A percentile compares a stretch with the other conserved stretches of the same genome.
These are phyloP conservation scores for Trichoderma sp. DNA, from an alignment of 2,329 filamentous ascomycete genomes.

Conservation along the genomic window DNA sequence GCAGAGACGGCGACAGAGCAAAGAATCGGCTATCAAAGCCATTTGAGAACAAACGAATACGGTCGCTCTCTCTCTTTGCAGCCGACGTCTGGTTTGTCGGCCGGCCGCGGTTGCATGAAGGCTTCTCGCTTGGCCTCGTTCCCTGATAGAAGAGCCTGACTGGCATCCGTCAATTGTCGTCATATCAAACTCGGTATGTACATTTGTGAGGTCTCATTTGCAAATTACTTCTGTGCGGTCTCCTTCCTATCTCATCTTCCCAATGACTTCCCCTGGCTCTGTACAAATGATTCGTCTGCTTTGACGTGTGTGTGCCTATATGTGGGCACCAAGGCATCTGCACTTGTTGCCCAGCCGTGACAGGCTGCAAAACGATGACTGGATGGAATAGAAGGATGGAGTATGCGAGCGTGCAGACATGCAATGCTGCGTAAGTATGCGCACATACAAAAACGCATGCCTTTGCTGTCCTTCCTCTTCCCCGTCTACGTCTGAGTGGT, in stretches of 20 bases:
- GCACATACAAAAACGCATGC: slow-evolving; percentile 13
- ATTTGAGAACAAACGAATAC: neutral
- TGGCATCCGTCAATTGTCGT: neutral
- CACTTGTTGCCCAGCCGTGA: neutral
- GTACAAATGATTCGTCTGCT: neutral
- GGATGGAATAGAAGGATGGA: neutral
- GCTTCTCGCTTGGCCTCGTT: neutral
- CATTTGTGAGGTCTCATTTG: neutral
- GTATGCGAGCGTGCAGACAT: slow-evolving; percentile 15
- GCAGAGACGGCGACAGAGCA: neutral
- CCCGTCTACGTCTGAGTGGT: slow-evolving; percentile 5
- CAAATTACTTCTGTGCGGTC: neutral
- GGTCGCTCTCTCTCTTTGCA: neutral
- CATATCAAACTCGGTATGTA: neutral
- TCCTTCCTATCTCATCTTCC: neutral
- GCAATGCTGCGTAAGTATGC: slow-evolving; percentile 12
- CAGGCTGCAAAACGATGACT: neutral
- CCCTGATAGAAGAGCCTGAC: neutral
- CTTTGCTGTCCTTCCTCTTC: neutral
- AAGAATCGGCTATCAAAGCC: neutral
- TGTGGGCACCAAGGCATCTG: slow-evolving; percentile 10
- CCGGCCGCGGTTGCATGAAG: no score
- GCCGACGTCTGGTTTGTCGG: neutral
- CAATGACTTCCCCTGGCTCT: neutral
- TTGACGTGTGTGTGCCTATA: neutral